phyloP scores from a whole-genome alignment of 129 eudicot genomes.

The Calendula officinalis region DNA sequence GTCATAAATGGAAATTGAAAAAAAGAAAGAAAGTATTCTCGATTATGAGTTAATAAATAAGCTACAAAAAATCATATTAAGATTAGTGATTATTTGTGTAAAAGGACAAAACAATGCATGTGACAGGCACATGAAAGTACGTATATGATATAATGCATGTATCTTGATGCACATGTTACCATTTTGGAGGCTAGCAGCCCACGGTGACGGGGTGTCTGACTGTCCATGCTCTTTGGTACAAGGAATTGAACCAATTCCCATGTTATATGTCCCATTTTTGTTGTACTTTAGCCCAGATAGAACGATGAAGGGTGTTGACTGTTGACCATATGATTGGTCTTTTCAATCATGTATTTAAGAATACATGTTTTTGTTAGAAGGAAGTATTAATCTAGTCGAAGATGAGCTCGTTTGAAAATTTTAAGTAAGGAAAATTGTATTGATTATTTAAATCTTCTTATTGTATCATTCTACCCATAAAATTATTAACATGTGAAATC shows the following conservation, averaged over 20 bases:
- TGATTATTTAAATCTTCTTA: too few species aligned
- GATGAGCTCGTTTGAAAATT: too few species aligned
- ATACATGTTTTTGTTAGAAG: too few species aligned
- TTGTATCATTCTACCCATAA: too few species aligned
- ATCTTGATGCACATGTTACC: slow-evolving; percentile 19
- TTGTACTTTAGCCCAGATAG: background rate
- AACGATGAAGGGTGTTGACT: background rate
- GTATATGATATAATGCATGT: background rate
- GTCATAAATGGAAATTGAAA: too few species aligned
- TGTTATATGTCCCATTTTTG: slow-evolving; percentile 21
- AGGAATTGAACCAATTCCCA: slow-evolving; percentile 16
- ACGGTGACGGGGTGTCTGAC: slow-evolving; percentile 2
- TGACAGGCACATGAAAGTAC: slow-evolving; percentile 26
- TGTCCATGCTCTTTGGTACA: slow-evolving; percentile 12
- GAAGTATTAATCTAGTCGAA: too few species aligned
- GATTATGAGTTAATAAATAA: background rate
- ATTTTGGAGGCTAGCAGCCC: slow-evolving; percentile 24
- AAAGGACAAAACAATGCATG: slow-evolving; percentile 29
- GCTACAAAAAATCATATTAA: too few species aligned
- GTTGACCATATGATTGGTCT: too few species aligned
- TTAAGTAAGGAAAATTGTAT: too few species aligned
- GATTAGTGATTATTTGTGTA: background rate
- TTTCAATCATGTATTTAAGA: too few species aligned
- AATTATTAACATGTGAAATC: too few species aligned
- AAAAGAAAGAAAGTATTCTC: background rate